Percentiles rank a stretch among this genome's conserved stretches.
Evolutionary conservation across 2,329 filamentous ascomycete genomes (phyloP).

Genomic region (Aspergillus vadensis): DNA sequence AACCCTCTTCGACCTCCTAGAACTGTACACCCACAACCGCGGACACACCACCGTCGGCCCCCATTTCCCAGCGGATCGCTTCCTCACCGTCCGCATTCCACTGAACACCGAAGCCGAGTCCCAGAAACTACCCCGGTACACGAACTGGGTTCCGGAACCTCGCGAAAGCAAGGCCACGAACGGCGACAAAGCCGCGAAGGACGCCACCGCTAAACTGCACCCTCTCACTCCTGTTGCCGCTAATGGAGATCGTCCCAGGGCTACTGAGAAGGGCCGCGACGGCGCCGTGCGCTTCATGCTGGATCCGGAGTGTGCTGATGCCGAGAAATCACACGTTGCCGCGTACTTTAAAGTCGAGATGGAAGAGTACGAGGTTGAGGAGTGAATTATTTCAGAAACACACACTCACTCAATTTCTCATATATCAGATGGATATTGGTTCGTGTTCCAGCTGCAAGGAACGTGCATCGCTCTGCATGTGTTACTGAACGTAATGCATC

Average conservation of each 20-base stretch:
- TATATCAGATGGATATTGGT: background rate
- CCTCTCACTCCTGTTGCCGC: conserved; percentile 51
- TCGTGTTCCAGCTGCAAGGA: background rate
- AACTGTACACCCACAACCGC: conserved; percentile 86
- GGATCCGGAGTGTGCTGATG: conserved; percentile 71
- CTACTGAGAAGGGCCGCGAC: conserved; percentile 55
- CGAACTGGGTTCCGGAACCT: conserved; percentile 48
- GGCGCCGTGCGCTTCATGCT: conserved; percentile 89
- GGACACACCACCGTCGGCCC: conserved; percentile 73
- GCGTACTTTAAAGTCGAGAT: conserved; percentile 74
- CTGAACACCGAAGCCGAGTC: conserved; percentile 79
- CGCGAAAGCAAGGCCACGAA: conserved; percentile 23
- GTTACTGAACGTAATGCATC: background rate
- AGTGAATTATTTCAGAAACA: conserved; percentile 21
- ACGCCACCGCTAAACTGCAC: conserved; percentile 22
- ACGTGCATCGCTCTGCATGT: background rate
- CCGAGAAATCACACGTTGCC: conserved; percentile 68
- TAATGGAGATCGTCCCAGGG: conserved; percentile 47
- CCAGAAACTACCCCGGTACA: conserved; percentile 63
- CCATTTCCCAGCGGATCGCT: conserved; percentile 71
- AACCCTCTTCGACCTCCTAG: conserved; percentile 84
- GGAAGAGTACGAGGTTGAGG: conserved; percentile 60
- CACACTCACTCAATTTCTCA: background rate
- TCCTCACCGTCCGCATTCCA: conserved; percentile 83
- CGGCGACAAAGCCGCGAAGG: conserved; percentile 17